These are phyloP conservation scores for Aspergillus biplanus DNA, from an alignment of 495 filamentous ascomycete species.

Conservation along the genomic window DNA sequence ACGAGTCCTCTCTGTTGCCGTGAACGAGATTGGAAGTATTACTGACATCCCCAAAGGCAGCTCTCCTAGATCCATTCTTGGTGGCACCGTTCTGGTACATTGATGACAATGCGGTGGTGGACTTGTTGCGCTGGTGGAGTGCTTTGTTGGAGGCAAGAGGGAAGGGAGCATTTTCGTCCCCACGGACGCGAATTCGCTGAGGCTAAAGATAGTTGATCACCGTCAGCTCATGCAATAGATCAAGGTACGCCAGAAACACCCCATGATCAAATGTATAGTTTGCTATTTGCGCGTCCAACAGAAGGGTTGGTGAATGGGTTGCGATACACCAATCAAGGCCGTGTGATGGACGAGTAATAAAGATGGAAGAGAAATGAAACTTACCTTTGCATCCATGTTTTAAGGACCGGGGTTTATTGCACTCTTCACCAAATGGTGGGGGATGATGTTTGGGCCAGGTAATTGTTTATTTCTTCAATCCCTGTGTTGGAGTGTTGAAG, in stretches of 20 bases:
- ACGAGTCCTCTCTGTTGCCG: conserved; percentile 57
- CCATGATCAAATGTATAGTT: background rate
- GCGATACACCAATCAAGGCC: background rate
- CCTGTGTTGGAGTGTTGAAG: conserved; percentile 22
- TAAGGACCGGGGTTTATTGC: conserved; percentile 5
- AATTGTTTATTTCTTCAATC: conserved; percentile 39
- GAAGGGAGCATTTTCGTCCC: conserved; percentile 75
- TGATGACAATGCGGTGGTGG: conserved; percentile 67
- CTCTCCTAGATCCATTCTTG: conserved; percentile 72
- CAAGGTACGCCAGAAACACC: conserved; percentile 8
- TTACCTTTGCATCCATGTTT: conserved; percentile 52
- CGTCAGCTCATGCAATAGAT: conserved; percentile 4
- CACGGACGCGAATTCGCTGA: conserved; percentile 67
- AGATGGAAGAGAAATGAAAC: conserved; percentile 19
- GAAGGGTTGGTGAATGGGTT: background rate
- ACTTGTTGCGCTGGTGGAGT: conserved; percentile 81
- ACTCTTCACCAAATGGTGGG: conserved; percentile 19
- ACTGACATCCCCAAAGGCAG: conserved; percentile 80
- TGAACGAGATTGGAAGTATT: conserved; percentile 62
- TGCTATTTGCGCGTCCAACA: conserved; percentile 19
- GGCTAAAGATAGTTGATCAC: conserved; percentile 56
- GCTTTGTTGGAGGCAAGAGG: conserved; percentile 56
- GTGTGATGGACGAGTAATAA: background rate
- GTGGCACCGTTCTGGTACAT: conserved; percentile 58
- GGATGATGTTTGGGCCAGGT: conserved; percentile 15